Conservation (phyloP, 1,139 yeast species). For the Suhomyces bokatorum region DNA sequence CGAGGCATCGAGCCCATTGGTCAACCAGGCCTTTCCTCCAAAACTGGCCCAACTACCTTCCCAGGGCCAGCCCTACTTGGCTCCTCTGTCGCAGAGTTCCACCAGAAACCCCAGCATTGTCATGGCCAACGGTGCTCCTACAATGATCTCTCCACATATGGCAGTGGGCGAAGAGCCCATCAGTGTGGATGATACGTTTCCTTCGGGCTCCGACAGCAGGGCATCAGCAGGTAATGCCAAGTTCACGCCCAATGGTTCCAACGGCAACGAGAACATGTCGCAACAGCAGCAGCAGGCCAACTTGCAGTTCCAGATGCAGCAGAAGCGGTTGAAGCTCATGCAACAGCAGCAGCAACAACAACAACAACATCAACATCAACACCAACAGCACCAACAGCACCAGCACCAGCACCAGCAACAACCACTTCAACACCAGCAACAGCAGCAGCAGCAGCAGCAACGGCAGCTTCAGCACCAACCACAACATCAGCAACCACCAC, state of each 20-base stretch:
- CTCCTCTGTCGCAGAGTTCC: not conserved
- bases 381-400: not conserved
- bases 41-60: conserved; percentile 4
- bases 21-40: not conserved
- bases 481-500: too few relatives aligned
- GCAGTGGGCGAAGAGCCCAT: conserved; percentile 2
- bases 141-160: conserved; percentile 8
- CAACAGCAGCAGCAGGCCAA: conserved; percentile 15
- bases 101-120: not conserved
- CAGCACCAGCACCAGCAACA: not conserved
- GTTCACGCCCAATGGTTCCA: conserved; percentile 4
- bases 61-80: not conserved
- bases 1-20: conserved; percentile 1
- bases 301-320: conserved; percentile 18
- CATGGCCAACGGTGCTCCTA: not conserved
- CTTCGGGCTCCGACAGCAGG: not conserved
- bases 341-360: conserved; percentile 12
- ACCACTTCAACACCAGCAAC: too few relatives aligned
- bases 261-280: not conserved
- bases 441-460: too few relatives aligned
- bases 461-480: too few relatives aligned
- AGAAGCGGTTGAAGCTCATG: conserved; percentile 17
- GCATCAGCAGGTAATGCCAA: not conserved
- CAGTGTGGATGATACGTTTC: not conserved
- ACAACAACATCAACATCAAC: conserved; percentile 1